phyloP scores from a whole-genome alignment of 2,329 filamentous ascomycete genomes.

The Scedosporium dehoogii region DNA sequence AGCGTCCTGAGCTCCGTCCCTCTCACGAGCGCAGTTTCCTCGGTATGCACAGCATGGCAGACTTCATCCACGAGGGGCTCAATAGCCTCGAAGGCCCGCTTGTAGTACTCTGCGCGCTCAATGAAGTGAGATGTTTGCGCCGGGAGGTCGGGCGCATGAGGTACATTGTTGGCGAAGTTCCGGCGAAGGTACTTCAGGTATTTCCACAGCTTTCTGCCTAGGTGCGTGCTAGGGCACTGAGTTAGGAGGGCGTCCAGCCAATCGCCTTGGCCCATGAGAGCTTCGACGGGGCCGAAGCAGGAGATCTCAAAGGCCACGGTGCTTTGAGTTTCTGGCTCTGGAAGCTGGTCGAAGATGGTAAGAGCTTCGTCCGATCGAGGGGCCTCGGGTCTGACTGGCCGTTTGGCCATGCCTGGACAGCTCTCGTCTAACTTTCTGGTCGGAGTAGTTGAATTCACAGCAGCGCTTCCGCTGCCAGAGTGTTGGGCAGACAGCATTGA shows the following conservation, averaged over 20 bases:
- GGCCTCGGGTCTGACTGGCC: no score
- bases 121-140: background rate
- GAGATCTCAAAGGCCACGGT: background rate
- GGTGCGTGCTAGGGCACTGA: background rate
- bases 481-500: no score
- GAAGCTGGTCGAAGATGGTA: background rate
- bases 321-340: background rate
- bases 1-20: background rate
- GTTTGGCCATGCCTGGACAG: no score
- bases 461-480: no score
- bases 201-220: constrained; percentile 6
- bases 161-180: constrained; percentile 2
- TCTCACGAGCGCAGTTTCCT: background rate
- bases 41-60: background rate
- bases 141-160: background rate
- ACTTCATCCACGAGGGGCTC: background rate
- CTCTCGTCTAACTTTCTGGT: no score
- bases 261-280: constrained; percentile 1
- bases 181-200: constrained; percentile 8
- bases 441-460: no score
- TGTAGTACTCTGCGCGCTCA: background rate
- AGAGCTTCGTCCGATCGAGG: background rate
- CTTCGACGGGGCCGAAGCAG: background rate
- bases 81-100: constrained; percentile 4
- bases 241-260: background rate